Conservation (phyloP, 2,329 filamentous ascomycete genomes). For the Colletotrichum incanum region DNA sequence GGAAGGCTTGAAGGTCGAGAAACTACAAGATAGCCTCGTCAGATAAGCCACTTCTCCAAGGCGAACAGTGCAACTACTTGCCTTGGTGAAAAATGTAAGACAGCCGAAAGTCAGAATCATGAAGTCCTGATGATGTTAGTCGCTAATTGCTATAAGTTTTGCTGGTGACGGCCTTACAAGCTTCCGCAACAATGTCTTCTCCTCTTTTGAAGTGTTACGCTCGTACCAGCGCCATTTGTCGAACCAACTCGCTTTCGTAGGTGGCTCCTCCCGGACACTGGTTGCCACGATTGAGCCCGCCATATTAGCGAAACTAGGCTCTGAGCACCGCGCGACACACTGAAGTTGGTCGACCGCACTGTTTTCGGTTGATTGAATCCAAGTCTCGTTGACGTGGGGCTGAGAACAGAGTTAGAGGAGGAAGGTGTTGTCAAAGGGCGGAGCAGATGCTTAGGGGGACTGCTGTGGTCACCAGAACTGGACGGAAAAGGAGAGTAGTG, state of each 20-base stretch:
- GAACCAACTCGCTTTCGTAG: slow-evolving; percentile 4
- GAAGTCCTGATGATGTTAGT: slow-evolving; percentile 60
- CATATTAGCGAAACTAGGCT: slow-evolving; percentile 3
- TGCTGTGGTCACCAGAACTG: slow-evolving; percentile 15
- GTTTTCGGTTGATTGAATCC: not conserved
- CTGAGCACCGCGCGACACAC: not conserved
- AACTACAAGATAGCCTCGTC: not conserved
- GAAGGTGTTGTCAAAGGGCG: slow-evolving; percentile 1
- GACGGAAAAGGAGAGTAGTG: slow-evolving; percentile 8
- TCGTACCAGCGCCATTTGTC: slow-evolving; percentile 37
- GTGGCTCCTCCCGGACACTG: not conserved
- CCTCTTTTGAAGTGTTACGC: slow-evolving; percentile 48
- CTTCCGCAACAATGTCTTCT: slow-evolving; percentile 66
- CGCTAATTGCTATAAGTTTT: not conserved
- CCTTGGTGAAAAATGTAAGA: slow-evolving; percentile 69
- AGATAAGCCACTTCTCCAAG: not conserved
- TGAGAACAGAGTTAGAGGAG: not conserved
- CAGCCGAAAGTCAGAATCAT: slow-evolving; percentile 77
- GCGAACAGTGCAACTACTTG: slow-evolving; percentile 50
- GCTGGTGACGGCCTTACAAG: slow-evolving; percentile 50
- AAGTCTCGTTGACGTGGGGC: slow-evolving; percentile 23
- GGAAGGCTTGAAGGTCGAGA: slow-evolving; percentile 44
- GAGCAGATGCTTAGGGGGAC: slow-evolving; percentile 23
- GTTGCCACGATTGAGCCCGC: slow-evolving; percentile 18
- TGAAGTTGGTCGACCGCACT: not conserved